Conservation (phyloP, 345 rosid genomes). For the Lepidium didymum region DNA sequence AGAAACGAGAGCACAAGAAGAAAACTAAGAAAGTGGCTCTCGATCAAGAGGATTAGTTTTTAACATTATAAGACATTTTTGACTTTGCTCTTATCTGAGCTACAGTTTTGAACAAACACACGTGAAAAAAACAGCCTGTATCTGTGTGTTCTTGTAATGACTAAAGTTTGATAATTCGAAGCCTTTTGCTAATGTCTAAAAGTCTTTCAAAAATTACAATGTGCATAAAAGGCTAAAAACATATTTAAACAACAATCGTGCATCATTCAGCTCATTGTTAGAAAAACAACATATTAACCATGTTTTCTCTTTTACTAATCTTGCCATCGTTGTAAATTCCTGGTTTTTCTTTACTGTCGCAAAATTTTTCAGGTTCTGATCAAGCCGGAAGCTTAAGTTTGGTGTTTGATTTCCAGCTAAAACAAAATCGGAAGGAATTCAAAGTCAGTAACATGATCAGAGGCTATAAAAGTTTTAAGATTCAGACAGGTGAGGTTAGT, state of each 20-base stretch:
- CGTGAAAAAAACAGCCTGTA: neutral
- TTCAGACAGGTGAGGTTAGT: neutral
- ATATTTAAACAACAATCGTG: conserved; percentile 4
- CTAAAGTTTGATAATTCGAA: neutral
- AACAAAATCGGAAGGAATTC: neutral
- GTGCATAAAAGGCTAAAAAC: neutral
- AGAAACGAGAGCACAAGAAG: conserved; percentile 25
- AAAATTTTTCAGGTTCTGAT: conserved; percentile 20
- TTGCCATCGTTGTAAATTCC: neutral
- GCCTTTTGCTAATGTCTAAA: neutral
- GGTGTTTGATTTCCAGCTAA: conserved; percentile 86
- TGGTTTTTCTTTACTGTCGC: neutral
- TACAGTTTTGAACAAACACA: conserved; percentile 13
- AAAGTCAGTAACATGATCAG: neutral
- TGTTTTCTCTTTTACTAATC: neutral
- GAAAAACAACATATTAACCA: neutral
- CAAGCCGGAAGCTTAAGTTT: conserved; percentile 93
- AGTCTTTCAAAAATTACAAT: neutral
- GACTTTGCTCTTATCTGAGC: conserved; percentile 7
- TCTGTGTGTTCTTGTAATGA: neutral
- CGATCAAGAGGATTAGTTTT: conserved; percentile 9
- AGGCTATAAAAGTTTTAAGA: neutral
- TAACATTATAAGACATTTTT: neutral
- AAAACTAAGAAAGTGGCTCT: conserved; percentile 21
- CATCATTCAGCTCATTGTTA: conserved; percentile 6